Percentiles rank a stretch among this genome's conserved stretches.
phyloP scores from a whole-genome alignment of 148 eudicot species.

The Euryodendron excelsum region DNA sequence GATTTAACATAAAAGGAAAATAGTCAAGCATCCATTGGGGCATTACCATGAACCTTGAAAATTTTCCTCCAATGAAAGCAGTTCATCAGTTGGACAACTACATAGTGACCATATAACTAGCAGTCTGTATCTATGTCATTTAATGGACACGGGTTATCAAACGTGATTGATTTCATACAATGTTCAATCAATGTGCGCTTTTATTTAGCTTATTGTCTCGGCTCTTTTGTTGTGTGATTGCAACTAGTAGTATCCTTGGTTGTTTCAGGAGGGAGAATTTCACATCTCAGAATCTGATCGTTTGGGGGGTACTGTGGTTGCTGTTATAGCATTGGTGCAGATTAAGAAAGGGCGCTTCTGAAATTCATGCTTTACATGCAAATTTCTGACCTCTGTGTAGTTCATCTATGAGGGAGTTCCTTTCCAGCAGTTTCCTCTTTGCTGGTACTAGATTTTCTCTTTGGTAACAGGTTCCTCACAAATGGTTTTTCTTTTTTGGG shows the following conservation, averaged over 20 bases:
- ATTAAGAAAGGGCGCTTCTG: slow-evolving; percentile 44
- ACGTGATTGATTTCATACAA: no score
- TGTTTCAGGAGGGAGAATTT: slow-evolving; percentile 61
- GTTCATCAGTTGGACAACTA: not conserved
- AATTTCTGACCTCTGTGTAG: not conserved
- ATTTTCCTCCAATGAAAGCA: not conserved
- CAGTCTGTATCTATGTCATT: no score
- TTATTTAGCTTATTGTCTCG: no score
- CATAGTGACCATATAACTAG: no score
- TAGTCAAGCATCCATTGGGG: not conserved
- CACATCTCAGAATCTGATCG: slow-evolving; percentile 71
- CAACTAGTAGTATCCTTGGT: not conserved
- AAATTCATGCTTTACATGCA: not conserved
- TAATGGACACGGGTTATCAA: no score
- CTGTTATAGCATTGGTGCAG: slow-evolving; percentile 57
- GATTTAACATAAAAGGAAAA: not conserved
- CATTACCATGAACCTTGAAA: not conserved
- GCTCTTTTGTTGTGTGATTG: no score
- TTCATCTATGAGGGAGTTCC: not conserved
- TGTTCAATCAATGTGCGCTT: no score
- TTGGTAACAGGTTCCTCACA: no score
- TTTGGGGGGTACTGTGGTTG: slow-evolving; percentile 76
- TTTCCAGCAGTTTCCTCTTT: not conserved
- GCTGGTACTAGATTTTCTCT: no score
- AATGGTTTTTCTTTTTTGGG: no score